These are phyloP conservation scores for Leonotis leonurus DNA, from an alignment of 257 asterid species.

Conservation along the genomic window DNA sequence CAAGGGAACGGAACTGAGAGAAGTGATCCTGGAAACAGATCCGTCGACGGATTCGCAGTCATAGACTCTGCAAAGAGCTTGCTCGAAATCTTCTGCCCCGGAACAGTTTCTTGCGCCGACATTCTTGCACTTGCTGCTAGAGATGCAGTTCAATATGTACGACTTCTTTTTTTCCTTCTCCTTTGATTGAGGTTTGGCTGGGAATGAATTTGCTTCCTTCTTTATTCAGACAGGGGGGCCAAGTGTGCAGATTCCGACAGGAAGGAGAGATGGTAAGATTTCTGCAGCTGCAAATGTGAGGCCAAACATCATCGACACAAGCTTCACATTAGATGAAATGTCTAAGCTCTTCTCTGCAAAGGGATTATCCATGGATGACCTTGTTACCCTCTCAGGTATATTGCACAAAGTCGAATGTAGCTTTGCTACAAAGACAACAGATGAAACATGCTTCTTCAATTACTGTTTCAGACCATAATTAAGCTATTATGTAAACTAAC, in stretches of 20 bases:
- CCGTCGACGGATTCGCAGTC: slow-evolving; percentile 58
- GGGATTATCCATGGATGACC: slow-evolving; percentile 64
- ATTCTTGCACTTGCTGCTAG: slow-evolving; percentile 72
- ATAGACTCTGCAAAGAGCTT: slow-evolving; percentile 62
- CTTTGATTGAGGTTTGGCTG: neutral
- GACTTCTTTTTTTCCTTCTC: neutral
- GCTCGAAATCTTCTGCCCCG: slow-evolving; percentile 62
- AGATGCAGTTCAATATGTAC: slow-evolving; percentile 73
- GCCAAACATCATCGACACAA: slow-evolving; percentile 67
- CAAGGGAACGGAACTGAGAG: slow-evolving; percentile 69
- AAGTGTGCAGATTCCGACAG: slow-evolving; percentile 47
- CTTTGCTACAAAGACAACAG: neutral
- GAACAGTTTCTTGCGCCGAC: slow-evolving; percentile 79
- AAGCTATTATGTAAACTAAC: neutral
- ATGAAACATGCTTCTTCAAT: neutral
- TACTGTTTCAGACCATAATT: neutral
- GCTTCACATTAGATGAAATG: slow-evolving; percentile 65
- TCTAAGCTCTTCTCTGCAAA: slow-evolving; percentile 43
- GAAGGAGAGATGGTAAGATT: slow-evolving; percentile 62
- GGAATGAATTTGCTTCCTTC: neutral
- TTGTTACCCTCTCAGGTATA: slow-evolving; percentile 69
- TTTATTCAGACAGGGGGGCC: slow-evolving; percentile 91
- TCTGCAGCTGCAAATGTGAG: slow-evolving; percentile 59
- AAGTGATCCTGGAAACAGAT: slow-evolving; percentile 64
- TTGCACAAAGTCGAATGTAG: neutral